Percentiles rank a stretch among this genome's conserved stretches.
Conservation (phyloP, 805 yeast species). For the Brettanomyces anomalus region DNA sequence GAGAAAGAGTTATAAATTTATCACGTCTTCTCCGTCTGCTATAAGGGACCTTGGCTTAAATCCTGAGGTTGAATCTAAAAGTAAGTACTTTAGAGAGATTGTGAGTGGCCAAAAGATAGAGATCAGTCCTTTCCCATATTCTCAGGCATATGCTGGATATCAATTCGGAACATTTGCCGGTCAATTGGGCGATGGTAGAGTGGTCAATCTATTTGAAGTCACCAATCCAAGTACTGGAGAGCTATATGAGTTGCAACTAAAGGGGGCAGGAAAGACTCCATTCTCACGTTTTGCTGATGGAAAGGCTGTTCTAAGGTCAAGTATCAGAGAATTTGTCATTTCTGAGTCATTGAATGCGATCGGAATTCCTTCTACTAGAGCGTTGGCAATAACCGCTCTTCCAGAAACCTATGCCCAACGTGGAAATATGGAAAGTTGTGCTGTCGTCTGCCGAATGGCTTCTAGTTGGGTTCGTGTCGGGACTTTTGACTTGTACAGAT, state of each 20-base stretch:
- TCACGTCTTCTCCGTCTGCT: conserved; percentile 54
- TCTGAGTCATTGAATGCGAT: conserved; percentile 75
- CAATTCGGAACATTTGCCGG: conserved; percentile 97
- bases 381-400: conserved; percentile 59
- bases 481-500: conserved; percentile 72
- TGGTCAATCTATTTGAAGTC: conserved; percentile 69
- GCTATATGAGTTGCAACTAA: conserved; percentile 64
- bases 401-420: conserved; percentile 77
- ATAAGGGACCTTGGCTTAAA: conserved; percentile 54
- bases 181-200: conserved; percentile 94
- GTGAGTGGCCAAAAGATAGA: conserved; percentile 52
- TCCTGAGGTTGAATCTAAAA: conserved; percentile 21
- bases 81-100: conserved; percentile 34
- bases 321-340: conserved; percentile 79
- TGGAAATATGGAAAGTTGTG: conserved; percentile 67
- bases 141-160: conserved; percentile 92
- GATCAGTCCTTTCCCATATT: conserved; percentile 53
- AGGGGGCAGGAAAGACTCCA: conserved; percentile 91
- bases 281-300: conserved; percentile 95
- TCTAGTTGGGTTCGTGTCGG: conserved; percentile 85
- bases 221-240: conserved; percentile 33
- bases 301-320: conserved; percentile 81
- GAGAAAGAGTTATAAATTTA: conserved; percentile 41
- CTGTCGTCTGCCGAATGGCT: conserved; percentile 76
- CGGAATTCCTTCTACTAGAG: conserved; percentile 83